Conservation (phyloP, 2,329 filamentous ascomycete species). For the Aspergillus intermedius region DNA sequence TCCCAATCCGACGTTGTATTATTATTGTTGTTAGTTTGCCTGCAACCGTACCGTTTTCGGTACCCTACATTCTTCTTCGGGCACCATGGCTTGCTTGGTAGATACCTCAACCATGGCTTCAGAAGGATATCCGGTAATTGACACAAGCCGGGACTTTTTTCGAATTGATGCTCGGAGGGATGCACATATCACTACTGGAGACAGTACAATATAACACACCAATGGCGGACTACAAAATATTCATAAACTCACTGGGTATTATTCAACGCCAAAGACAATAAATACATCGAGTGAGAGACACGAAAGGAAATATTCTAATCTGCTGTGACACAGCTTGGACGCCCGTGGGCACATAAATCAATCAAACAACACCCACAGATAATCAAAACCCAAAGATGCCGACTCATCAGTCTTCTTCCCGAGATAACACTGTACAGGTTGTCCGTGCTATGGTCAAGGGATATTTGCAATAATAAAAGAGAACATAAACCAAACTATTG, state of each 20-base stretch:
- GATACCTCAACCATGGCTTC: too few species aligned
- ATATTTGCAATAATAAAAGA: constrained; percentile 5
- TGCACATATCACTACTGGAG: too few species aligned
- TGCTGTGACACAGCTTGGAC: constrained; percentile 36
- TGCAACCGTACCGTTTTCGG: too few species aligned
- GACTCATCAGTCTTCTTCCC: constrained; percentile 2
- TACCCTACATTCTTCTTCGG: too few species aligned
- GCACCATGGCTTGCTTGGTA: too few species aligned
- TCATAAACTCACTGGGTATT: constrained; percentile 27
- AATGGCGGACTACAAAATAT: neutral
- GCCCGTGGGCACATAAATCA: constrained; percentile 15
- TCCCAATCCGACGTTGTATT: neutral
- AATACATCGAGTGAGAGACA: constrained; percentile 7
- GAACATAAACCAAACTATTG: constrained; percentile 2
- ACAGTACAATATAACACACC: too few species aligned
- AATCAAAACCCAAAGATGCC: constrained; percentile 8
- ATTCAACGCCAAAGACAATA: constrained; percentile 24
- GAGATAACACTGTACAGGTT: constrained; percentile 3
- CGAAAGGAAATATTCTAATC: constrained; percentile 14
- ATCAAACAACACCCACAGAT: neutral
- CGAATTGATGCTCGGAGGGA: too few species aligned
- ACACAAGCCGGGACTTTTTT: too few species aligned
- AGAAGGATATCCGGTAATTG: too few species aligned
- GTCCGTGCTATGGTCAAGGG: neutral
- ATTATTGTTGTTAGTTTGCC: neutral